Conservation (phyloP, 306 rosid species). For the Erythrophleum fordii region DNA sequence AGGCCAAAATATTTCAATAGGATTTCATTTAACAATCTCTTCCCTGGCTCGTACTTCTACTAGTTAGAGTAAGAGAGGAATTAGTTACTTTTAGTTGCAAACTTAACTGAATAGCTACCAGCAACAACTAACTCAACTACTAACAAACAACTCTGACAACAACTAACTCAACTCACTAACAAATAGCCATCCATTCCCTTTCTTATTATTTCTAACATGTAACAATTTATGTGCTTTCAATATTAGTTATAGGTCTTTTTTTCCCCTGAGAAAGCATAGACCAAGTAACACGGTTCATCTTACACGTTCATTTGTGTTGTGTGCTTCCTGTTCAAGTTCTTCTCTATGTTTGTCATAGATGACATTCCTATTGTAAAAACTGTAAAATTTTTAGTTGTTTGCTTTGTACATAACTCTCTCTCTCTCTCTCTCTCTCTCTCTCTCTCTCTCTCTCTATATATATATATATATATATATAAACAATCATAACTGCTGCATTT, state of each 20-base stretch:
- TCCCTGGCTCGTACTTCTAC: too few relatives aligned
- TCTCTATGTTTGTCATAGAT: slow-evolving; percentile 25
- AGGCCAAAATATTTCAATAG: too few relatives aligned
- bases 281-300: neutral
- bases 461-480: neutral
- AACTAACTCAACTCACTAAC: too few relatives aligned
- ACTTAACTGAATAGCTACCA: too few relatives aligned
- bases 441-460: neutral
- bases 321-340: slow-evolving; percentile 21
- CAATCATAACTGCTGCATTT: slow-evolving; percentile 12
- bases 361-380: slow-evolving; percentile 1
- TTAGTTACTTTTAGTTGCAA: too few relatives aligned
- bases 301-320: slow-evolving; percentile 10
- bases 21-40: too few relatives aligned
- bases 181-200: too few relatives aligned
- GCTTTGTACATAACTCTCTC: neutral
- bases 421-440: neutral
- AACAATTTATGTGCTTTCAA: slow-evolving; percentile 1
- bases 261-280: neutral
- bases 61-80: too few relatives aligned
- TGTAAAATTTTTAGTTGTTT: neutral
- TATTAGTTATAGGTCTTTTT: neutral
- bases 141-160: too few relatives aligned
- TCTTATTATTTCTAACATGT: too few relatives aligned
- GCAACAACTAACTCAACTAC: too few relatives aligned